Evolutionary conservation across 768 basidiomycete species (phyloP), one percentile per base, ranked within the genome.

Genomic region (Wakefieldia striispora): DNA sequence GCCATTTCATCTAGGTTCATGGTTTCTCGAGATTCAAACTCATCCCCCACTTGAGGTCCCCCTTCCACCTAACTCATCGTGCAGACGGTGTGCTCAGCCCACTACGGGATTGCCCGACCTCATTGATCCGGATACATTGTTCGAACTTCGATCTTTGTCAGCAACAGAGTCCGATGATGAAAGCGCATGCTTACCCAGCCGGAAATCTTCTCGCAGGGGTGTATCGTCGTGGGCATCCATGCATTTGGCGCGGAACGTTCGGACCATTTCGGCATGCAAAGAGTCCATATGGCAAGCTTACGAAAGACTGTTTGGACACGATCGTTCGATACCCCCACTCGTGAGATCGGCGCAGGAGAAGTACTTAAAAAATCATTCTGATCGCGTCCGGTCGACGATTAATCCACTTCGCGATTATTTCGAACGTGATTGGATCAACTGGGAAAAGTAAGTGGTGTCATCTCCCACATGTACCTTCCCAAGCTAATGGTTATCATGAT

Each of bases 271-370:
- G 21, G 79, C 76, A 14, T 89, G 86, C 70, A 86, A 86, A 58
- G 84, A 86, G 35, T 79, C 83, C 17, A 79, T 91, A 35, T 86
- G 79, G 79, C 64, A 67, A 19, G 83, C 83, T 62, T 89, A 87
- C 61, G 67, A 78, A 39, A 70, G 68, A 45, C 63, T 86, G 0
- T 69, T 66, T 33, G 63, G 67, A 2, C 75, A 72, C 36, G 72
- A 72, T 21, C 59, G 67, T 8, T 69, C 72, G 33, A 65, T 72
- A n/a, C 68, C 70, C 21, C 68, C 63, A 8, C 56, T 72, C 40
- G 67, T 76, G 41, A 62, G 70, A 44, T 68, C 72, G 11, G 70
- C 70, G 9, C 63, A 66, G 47, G 59, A 49, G 36, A 68, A 57
- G 24, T 63, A 65, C 31, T 49, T 67, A 35, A 60, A 39, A 29